Base-by-base conservation (phyloP, 768 basidiomycete species). In the Tulasnella sp. region DNA sequence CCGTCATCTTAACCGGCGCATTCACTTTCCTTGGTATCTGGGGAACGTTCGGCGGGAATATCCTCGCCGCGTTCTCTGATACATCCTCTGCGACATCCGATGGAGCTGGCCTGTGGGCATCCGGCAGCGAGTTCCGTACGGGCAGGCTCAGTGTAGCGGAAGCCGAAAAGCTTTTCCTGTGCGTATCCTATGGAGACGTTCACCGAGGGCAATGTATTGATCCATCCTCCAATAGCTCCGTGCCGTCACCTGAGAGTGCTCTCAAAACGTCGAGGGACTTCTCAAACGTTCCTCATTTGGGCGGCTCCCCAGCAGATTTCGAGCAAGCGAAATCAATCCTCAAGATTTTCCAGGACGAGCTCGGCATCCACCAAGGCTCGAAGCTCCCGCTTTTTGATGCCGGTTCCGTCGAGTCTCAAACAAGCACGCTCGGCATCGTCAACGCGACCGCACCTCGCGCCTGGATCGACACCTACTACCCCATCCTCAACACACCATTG, bases 401-500 rank as follows among this genome's bases (percentile, higher is more conserved):
- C 22, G 93, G 94, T 4, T 84, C 90, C 36, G 77, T 80, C 11
- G 82, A 84, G 68, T 91, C 90, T 36, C 88, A 88, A 68, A 83
- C 86, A 62, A 86, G 90, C 5, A 93, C 91, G 0, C 81, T 90
- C 17, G 78, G 79, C 22, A 81, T 87, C 47, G 81, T 84, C 42
- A 80, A 76, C 36, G 26, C 39, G 4, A 37, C 35, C 12, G 79
- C 78, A 32, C 89, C 90, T 2, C 84, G 81, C 0, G 91, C 89
- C 71, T 94, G 92, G 92, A 87, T 94, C 73, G 91, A 94, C 75
- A 84, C 85, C 40, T 97, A 98, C 79, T 96, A 90, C 79, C 94
- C 95, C 1, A 83, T 94, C 47, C 81, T 96, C 82, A 93, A 96
- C 79, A 90, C 87, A 0, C 88, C 92, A 1, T 82, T 89, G 7